Conservation (phyloP, 768 basidiomycete species). For the Trametes cingulata region DNA sequence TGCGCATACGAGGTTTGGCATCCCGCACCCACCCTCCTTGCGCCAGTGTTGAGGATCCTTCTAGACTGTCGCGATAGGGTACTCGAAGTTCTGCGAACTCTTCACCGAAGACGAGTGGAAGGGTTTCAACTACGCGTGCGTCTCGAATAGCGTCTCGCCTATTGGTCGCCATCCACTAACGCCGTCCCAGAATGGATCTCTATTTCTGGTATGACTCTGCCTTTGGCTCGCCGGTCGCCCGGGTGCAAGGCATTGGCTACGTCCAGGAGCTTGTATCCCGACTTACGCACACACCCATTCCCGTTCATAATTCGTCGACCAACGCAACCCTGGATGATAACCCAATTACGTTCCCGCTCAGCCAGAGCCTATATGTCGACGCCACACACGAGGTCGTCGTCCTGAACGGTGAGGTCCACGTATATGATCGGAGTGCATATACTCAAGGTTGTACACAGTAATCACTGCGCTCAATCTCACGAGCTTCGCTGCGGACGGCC, state of each 20-base stretch:
- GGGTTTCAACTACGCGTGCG: conserved; percentile 85
- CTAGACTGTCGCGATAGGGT: conserved; percentile 88
- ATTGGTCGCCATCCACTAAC: neutral
- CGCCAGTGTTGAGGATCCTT: neutral
- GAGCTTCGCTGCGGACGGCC: conserved; percentile 68
- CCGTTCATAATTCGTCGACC: conserved; percentile 74
- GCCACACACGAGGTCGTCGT: conserved; percentile 93
- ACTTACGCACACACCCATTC: conserved; percentile 73
- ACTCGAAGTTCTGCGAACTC: conserved; percentile 86
- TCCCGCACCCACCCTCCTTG: neutral
- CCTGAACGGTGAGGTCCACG: conserved; percentile 59
- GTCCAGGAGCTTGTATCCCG: conserved; percentile 83
- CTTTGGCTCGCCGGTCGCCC: conserved; percentile 80
- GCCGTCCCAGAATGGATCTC: conserved; percentile 55
- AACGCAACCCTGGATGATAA: conserved; percentile 80
- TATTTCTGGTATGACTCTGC: conserved; percentile 67
- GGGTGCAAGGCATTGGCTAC: conserved; percentile 77
- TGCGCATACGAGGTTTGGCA: conserved; percentile 77
- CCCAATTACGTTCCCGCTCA: conserved; percentile 67
- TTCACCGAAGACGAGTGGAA: conserved; percentile 94
- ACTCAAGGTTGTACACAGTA: conserved; percentile 42
- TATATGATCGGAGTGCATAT: neutral
- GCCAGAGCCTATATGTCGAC: conserved; percentile 79
- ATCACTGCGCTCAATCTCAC: conserved; percentile 85
- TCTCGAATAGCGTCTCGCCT: conserved; percentile 1